Evolutionary conservation across 225 moss, liverwort and hornwort species (phyloP).

Genomic region (Rhytidiadelphus loreus): DNA sequence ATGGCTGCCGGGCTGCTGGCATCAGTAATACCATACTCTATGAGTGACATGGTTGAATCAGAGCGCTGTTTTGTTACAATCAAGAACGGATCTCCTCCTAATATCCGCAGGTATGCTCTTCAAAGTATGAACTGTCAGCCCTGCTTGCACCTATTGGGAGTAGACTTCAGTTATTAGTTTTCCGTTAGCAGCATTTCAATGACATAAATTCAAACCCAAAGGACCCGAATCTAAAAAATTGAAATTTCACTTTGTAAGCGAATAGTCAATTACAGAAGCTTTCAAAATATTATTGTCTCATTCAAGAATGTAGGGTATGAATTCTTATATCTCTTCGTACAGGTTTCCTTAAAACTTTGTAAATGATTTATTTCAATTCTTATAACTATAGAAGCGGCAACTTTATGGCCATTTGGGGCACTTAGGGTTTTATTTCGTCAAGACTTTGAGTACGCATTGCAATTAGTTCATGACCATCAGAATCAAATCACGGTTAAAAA

Average conservation of each 20-base stretch:
- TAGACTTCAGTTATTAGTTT: not conserved
- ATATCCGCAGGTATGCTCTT: conserved; percentile 47
- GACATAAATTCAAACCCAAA: not conserved
- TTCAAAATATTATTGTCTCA: not conserved
- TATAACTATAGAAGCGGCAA: not conserved
- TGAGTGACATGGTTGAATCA: conserved; percentile 91
- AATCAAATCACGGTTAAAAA: not conserved
- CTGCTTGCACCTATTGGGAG: not conserved
- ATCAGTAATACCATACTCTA: conserved; percentile 81
- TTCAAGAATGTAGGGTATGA: not conserved
- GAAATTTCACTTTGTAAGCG: not conserved
- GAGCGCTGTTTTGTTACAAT: conserved; percentile 88
- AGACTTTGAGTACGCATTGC: not conserved
- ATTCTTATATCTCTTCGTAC: not conserved
- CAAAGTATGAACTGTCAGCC: not conserved
- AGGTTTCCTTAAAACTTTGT: not conserved
- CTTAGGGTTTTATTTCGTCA: not conserved
- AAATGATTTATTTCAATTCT: not conserved
- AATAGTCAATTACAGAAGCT: not conserved
- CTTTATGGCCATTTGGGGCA: not conserved
- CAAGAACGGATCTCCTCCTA: conserved; percentile 77
- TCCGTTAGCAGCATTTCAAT: not conserved
- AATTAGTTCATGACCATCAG: not conserved
- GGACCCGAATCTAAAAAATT: not conserved
- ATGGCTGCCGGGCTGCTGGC: conserved; percentile 69